These are phyloP conservation scores for Cladorrhinum sp. DNA, from an alignment of 2,329 filamentous ascomycete species.

Conservation along the genomic window DNA sequence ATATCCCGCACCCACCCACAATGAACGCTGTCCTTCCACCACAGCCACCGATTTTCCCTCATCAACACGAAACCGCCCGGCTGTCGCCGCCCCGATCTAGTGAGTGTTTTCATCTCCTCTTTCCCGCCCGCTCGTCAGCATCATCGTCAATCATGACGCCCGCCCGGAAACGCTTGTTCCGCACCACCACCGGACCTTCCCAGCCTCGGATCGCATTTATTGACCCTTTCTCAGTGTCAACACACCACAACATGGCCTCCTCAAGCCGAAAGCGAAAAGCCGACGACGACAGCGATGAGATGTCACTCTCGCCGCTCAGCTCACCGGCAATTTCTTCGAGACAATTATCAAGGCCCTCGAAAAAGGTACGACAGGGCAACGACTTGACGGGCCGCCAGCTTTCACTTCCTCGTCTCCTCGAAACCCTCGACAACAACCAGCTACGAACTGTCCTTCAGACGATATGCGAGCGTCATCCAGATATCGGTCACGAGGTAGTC, in stretches of 20 bases:
- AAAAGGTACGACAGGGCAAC: constrained; percentile 55
- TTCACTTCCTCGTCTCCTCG: constrained; percentile 70
- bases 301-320: constrained; percentile 82
- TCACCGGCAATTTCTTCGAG: constrained; percentile 74
- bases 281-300: constrained; percentile 77
- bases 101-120: constrained; percentile 38
- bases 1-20: constrained; percentile 18
- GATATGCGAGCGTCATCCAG: constrained; percentile 85
- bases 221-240: constrained; percentile 39
- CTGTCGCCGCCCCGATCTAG: constrained; percentile 54
- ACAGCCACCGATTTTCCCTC: constrained; percentile 57
- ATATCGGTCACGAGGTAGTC: constrained; percentile 80
- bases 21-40: constrained; percentile 64
- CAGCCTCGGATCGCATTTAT: constrained; percentile 15
- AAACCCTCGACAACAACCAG: constrained; percentile 84
- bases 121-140: not conserved
- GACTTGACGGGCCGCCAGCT: constrained; percentile 63
- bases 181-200: not conserved
- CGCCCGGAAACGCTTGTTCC: constrained; percentile 5
- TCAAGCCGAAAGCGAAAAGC: constrained; percentile 78
- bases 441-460: constrained; percentile 83
- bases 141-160: not conserved
- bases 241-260: constrained; percentile 50
- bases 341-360: constrained; percentile 63
- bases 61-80: constrained; percentile 55